Evolutionary conservation across 192 early-diverging fungal species (phyloP), one percentile per base, ranked within the genome.

Genomic region (Spizellomyces sp.): DNA sequence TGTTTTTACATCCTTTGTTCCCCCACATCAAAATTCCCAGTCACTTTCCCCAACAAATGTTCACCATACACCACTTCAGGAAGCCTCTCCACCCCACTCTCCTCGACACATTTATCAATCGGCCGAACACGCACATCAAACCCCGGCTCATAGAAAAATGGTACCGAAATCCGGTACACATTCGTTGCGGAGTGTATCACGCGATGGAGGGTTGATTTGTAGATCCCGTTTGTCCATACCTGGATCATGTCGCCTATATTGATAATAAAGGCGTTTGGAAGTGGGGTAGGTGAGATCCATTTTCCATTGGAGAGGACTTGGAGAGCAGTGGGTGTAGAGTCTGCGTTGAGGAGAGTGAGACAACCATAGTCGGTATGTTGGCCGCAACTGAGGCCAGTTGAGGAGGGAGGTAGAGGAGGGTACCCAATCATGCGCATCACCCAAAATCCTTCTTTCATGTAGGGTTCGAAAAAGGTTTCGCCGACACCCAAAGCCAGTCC

Each of bases 161-260:
- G 82, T 36, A 85, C 75, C 59, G 75, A 78, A 9, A 85, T 67
- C 10, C 82, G 68, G 73, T 83, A 83, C 15, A 21, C 19, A 43
- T 73, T 27, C 22, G 62, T 62, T 36, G 27, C 0, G 6, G 48
- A 74, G 52, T 83, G 82, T 22, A 87, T 75, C 21, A 87, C 86
- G 1, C 85, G 77, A 62, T 87, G 86, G 17, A 86, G 58, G 17
- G 81, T 88, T 12, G 80, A 80, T 46, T 54, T 67, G 69, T 88
- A 80, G 44, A 87, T 12, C 22, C 77, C 77, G 67, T 88, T 88
- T 9, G 86, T 85, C 85, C 85, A 87, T 41, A 80, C 48, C 54
- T 82, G 73, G 44, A 87, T 42, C 75, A 86, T 79, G 64, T 87
- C 86, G 7, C 86, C 86, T 57, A 87, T 84, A 58, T 87, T 87